These are phyloP conservation scores for Penicillium riverlandense DNA, from an alignment of 495 filamentous ascomycete species.

Conservation along the genomic window DNA sequence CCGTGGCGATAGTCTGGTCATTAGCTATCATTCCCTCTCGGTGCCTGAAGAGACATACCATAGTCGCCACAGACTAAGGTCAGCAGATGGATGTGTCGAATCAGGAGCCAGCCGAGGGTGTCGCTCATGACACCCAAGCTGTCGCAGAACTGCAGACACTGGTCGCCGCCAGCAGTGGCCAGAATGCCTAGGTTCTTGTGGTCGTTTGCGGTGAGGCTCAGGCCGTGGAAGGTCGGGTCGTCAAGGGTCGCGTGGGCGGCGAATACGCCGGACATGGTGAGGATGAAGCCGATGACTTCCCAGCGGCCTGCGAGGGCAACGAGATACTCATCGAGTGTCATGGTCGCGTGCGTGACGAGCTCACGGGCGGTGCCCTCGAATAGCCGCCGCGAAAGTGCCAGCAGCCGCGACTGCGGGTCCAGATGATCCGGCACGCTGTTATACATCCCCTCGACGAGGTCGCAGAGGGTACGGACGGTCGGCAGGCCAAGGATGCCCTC, in stretches of 20 bases:
- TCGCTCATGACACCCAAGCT: not conserved
- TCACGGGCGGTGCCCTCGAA: no score
- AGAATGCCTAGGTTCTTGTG: not conserved
- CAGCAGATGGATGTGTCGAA: not conserved
- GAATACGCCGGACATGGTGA: not conserved
- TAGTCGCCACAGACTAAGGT: not conserved
- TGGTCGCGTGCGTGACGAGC: not conserved
- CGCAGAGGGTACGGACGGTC: no score
- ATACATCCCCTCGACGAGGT: no score
- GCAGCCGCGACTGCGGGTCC: no score
- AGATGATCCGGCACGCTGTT: no score
- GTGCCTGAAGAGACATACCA: not conserved
- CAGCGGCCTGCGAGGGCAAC: constrained; percentile 1
- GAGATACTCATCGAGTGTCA: constrained; percentile 3
- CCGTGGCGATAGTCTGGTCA: constrained; percentile 8
- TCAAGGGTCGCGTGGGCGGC: constrained; percentile 2
- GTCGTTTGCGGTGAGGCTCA: not conserved
- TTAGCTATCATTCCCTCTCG: not conserved
- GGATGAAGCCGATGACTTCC: constrained; percentile 5
- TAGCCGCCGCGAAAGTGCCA: no score
- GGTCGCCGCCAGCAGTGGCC: not conserved
- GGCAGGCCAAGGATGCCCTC: not conserved
- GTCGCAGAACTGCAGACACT: not conserved
- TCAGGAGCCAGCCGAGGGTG: not conserved
- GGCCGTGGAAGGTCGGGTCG: constrained; percentile 1